phyloP scores from a whole-genome alignment of 192 early-diverging fungal genomes.

The Backusella sp. region DNA sequence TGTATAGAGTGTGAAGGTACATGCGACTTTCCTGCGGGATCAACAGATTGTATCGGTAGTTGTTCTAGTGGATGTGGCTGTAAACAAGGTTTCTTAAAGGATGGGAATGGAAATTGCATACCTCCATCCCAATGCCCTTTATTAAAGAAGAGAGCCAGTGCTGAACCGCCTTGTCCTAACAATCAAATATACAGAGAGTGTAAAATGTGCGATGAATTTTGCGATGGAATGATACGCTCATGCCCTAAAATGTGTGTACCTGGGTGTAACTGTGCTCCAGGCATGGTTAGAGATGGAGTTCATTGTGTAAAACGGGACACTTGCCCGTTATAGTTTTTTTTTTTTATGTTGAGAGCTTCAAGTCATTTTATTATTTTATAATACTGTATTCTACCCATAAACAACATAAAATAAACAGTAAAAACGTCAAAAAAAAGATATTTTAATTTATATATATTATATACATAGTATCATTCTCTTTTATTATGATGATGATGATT shows the following conservation, averaged over 20 bases:
- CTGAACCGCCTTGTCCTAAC: neutral
- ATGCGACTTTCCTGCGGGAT: neutral
- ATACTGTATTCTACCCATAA: neutral
- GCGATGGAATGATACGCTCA: neutral
- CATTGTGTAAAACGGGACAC: neutral
- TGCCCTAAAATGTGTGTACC: neutral
- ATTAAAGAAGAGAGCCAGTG: neutral
- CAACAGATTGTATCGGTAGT: neutral
- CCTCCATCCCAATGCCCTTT: neutral
- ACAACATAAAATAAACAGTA: neutral
- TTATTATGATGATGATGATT: neutral
- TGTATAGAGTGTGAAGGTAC: neutral
- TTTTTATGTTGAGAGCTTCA: neutral
- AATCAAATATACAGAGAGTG: neutral
- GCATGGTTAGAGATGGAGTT: neutral
- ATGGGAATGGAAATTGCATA: neutral
- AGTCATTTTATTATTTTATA: neutral
- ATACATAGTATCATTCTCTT: neutral
- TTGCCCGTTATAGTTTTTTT: neutral
- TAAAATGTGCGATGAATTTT: neutral
- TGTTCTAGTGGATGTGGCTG: neutral
- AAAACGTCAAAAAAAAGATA: neutral
- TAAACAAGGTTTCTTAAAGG: neutral
- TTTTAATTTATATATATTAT: neutral
- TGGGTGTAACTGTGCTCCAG: neutral